Percentiles rank a stretch among this genome's conserved stretches.
Conservation (phyloP, 768 basidiomycete species). For the Tylopilus plumbeoviolaceoides region DNA sequence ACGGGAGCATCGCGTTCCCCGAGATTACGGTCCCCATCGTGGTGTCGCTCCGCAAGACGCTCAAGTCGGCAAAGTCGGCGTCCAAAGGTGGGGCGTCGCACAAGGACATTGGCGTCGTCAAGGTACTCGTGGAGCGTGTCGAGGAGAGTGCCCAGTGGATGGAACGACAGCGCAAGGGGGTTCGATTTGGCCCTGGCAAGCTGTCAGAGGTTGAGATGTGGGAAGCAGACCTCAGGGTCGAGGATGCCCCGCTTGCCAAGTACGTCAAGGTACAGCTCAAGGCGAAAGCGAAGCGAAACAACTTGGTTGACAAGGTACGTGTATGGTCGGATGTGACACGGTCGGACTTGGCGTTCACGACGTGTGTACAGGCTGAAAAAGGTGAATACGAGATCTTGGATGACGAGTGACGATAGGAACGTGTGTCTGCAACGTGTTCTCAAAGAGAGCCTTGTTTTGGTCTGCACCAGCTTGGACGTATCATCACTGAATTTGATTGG, state of each 20-base stretch:
- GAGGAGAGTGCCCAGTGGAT: slow-evolving; percentile 84
- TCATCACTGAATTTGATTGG: not conserved
- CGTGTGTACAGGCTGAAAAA: slow-evolving; percentile 53
- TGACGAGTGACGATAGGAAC: slow-evolving; percentile 23
- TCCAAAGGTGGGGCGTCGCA: slow-evolving; percentile 28
- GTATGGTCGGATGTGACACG: slow-evolving; percentile 5
- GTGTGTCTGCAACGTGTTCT: not conserved
- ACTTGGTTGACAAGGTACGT: slow-evolving; percentile 70
- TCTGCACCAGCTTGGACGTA: too few relatives aligned
- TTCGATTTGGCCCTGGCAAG: slow-evolving; percentile 73
- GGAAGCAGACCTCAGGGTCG: slow-evolving; percentile 59
- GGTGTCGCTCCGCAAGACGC: slow-evolving; percentile 62
- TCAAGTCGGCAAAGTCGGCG: slow-evolving; percentile 58
- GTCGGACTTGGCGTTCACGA: slow-evolving; percentile 10
- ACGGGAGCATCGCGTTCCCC: slow-evolving; percentile 89
- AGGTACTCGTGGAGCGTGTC: slow-evolving; percentile 78
- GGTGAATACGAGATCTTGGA: slow-evolving; percentile 71
- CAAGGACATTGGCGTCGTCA: slow-evolving; percentile 63
- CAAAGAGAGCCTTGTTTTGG: not conserved
- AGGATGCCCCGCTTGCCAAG: slow-evolving; percentile 74
- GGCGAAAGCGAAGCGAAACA: slow-evolving; percentile 67
- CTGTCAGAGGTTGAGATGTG: slow-evolving; percentile 67
- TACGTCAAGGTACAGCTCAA: slow-evolving; percentile 81
- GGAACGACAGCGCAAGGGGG: slow-evolving; percentile 61
- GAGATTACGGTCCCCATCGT: slow-evolving; percentile 82